These are phyloP conservation scores for Klebsormidium nitens DNA, from an alignment of 139 green algal genomes.

Conservation along the genomic window DNA sequence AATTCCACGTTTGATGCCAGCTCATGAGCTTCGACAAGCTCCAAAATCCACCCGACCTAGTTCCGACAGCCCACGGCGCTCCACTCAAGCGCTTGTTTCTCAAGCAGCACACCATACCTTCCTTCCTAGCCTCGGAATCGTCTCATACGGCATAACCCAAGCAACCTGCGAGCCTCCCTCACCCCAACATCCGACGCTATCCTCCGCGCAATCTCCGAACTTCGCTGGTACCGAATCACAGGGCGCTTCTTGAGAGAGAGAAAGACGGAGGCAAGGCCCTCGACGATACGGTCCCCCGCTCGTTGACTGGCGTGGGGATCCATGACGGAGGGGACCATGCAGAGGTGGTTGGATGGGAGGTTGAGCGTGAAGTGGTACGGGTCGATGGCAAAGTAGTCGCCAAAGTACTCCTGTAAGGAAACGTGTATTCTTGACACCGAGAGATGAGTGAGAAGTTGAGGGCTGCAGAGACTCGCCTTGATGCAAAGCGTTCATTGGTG, in stretches of 20 bases:
- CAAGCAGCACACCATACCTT: no score
- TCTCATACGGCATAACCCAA: no score
- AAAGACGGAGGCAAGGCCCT: slow-evolving; percentile 42
- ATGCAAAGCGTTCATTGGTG: no score
- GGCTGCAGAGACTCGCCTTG: no score
- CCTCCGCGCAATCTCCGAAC: slow-evolving; percentile 36
- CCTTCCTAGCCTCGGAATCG: no score
- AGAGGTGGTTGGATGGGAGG: slow-evolving; percentile 14
- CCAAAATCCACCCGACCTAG: no score
- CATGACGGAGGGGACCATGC: slow-evolving; percentile 5
- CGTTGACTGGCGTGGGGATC: slow-evolving; percentile 13
- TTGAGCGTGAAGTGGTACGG: slow-evolving; percentile 66
- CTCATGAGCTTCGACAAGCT: no score
- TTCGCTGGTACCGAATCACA: slow-evolving; percentile 41
- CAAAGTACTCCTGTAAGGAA: slow-evolving; percentile 86
- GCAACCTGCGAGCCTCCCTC: neutral
- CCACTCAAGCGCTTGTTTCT: no score
- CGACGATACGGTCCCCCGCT: slow-evolving; percentile 32
- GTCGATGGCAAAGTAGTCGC: slow-evolving; percentile 77
- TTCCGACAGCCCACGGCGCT: no score
- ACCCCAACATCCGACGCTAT: slow-evolving; percentile 38
- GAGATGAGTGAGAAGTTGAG: no score
- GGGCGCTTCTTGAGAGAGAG: slow-evolving; percentile 49
- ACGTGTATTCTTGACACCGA: no score
- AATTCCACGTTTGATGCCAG: no score